Evolutionary conservation across 371 early-diverging fungal genomes (phyloP).

Genomic region (Funneliformis caledonium): DNA sequence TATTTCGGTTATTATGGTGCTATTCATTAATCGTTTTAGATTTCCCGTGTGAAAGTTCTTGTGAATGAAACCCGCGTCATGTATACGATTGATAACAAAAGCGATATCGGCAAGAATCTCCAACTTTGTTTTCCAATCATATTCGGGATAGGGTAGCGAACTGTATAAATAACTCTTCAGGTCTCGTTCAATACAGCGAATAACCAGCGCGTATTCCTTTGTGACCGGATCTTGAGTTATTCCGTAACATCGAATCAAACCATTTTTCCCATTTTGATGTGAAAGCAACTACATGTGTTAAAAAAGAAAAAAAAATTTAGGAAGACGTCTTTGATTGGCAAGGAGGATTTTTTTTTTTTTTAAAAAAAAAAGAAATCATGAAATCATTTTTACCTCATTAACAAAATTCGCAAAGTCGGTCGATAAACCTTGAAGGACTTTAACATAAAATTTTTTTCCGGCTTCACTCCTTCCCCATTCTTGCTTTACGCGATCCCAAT

Average conservation of each 20-base stretch:
- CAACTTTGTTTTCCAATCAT: constrained; percentile 28
- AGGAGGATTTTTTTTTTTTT: too few species aligned
- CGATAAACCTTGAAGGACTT: constrained; percentile 26
- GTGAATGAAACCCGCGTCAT: constrained; percentile 5
- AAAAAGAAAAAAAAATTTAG: not conserved
- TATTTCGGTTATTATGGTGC: not conserved
- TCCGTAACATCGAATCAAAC: constrained; percentile 30
- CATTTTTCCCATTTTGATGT: constrained; percentile 29
- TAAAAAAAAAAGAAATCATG: not conserved
- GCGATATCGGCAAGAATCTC: constrained; percentile 31
- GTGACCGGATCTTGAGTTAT: constrained; percentile 21
- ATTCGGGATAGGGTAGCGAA: not conserved
- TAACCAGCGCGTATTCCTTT: constrained; percentile 18
- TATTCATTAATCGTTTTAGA: constrained; percentile 23
- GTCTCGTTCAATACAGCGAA: constrained; percentile 18
- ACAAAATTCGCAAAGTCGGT: constrained; percentile 23
- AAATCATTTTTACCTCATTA: constrained; percentile 12
- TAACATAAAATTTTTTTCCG: constrained; percentile 5
- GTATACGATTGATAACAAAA: not conserved
- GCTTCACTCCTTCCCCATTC: constrained; percentile 16
- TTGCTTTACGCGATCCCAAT: not conserved
- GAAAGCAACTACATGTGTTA: not conserved
- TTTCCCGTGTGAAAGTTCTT: constrained; percentile 32
- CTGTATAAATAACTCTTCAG: constrained; percentile 6
- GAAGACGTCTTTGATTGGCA: not conserved